Evolutionary conservation across 257 asterid species (phyloP), one percentile per base, ranked within the genome.

Genomic region (Primulina eburnea): DNA sequence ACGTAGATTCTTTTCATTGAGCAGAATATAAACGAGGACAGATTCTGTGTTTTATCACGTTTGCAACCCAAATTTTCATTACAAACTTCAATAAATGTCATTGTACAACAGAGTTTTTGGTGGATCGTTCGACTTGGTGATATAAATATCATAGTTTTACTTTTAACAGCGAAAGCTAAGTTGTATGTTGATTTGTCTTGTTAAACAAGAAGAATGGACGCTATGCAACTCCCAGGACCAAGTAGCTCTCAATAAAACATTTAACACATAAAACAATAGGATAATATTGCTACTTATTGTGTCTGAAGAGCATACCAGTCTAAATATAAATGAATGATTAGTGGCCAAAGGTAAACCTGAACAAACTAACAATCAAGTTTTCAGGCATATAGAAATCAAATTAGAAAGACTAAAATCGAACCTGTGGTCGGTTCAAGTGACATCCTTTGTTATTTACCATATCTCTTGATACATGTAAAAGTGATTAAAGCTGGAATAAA

Each of bases 41-140:
- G 26, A 8, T 9, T 30, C 55, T 50, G 38, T n/a, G 9, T 29
- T 29, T 62, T 18, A 56, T 29, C 30, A 29, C 12, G 26, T 68
- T 64, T 68, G 64, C 34, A 34, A 9, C 29, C 60, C 30, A 30
- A 32, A 20, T 8, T 18, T 56, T 26, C 40, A 37, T 77, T 60
- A 35, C 66, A 30, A 70, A 37, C 8, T 73, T 20, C 8, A 62
- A 40, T 67, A 71, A 79, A 60, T 74, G 71, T 20, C n/a, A 26
- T 2, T 38, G 47, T 66, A 30, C 58, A 68, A 67, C 62, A 24
- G 30, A 64, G 24, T 50, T 50, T 26, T 43, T 73, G 69, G 59
- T 77, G 71, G 35, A 58, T 69, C 64, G 47, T 24, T 33, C 65
- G 18, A 29, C 63, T 69, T 69, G 57, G 26, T 62, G 63, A 47